phyloP scores from a whole-genome alignment of 2,329 filamentous ascomycete genomes.

The Pezicula carpinea region DNA sequence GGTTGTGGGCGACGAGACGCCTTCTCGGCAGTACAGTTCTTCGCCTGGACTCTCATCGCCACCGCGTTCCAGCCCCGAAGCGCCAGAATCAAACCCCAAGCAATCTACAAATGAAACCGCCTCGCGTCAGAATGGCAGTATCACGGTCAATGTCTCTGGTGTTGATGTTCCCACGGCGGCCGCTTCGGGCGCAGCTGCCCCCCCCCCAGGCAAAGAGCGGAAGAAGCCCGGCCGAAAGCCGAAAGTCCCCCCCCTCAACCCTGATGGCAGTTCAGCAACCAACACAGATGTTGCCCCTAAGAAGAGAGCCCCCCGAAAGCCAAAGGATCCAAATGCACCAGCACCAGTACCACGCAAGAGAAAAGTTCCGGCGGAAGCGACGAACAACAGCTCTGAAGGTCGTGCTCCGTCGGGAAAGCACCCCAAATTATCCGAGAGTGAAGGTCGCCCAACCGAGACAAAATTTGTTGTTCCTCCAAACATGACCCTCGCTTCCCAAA shows the following conservation, averaged over 20 bases:
- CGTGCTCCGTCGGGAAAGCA: conserved; percentile 21
- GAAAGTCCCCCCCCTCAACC: conserved; percentile 42
- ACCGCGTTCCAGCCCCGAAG: conserved; percentile 44
- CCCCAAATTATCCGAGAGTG: conserved; percentile 21
- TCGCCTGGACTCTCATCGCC: conserved; percentile 47
- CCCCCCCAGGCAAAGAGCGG: conserved; percentile 23
- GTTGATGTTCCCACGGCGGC: conserved; percentile 9
- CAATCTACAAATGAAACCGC: conserved; percentile 19
- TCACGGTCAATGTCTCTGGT: conserved; percentile 17
- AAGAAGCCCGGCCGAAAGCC: conserved; percentile 65
- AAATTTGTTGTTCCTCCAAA: conserved; percentile 13
- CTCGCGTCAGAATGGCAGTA: conserved; percentile 15
- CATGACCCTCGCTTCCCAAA: conserved; percentile 20
- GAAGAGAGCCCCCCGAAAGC: conserved; percentile 50
- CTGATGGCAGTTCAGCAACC: conserved; percentile 35
- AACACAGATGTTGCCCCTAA: conserved; percentile 34
- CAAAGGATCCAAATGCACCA: conserved; percentile 54
- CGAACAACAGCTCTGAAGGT: conserved; percentile 27
- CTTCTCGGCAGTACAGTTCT: conserved; percentile 22
- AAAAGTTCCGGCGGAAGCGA: conserved; percentile 32
- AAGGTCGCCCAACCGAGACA: conserved; percentile 5
- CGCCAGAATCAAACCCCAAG: conserved; percentile 38
- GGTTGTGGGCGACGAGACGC: conserved; percentile 8
- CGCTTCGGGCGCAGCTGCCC: neutral
- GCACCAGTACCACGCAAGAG: conserved; percentile 53